Evolutionary conservation across 2,329 filamentous ascomycete genomes (phyloP).

Genomic region (Hymenoscyphus albidus): DNA sequence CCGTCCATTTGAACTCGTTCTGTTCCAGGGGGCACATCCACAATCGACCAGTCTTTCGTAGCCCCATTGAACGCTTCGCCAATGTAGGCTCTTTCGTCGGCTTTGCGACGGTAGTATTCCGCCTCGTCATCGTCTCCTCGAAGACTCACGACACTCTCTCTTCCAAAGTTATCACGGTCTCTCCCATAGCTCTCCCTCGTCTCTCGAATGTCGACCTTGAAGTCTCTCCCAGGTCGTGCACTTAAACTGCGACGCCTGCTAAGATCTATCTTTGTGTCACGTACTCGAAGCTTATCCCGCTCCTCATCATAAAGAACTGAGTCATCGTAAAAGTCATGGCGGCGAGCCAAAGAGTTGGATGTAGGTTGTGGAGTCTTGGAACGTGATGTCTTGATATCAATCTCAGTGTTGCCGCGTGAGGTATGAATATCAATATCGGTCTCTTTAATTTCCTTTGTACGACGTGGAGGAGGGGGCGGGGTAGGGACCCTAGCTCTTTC

Average conservation of each 20-base stretch:
- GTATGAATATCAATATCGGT: constrained; percentile 61
- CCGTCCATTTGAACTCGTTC: constrained; percentile 81
- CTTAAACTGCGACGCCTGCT: constrained; percentile 27
- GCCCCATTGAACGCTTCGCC: constrained; percentile 72
- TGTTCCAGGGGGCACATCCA: constrained; percentile 81
- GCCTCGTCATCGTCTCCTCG: constrained; percentile 45
- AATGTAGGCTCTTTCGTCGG: constrained; percentile 62
- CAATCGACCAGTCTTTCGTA: constrained; percentile 73
- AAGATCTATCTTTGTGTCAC: constrained; percentile 34
- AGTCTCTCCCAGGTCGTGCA: constrained; percentile 24
- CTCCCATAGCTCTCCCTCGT: background rate
- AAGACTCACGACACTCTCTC: constrained; percentile 5
- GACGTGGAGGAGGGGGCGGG: constrained; percentile 33
- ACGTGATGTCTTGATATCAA: constrained; percentile 45
- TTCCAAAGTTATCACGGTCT: background rate
- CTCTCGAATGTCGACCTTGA: constrained; percentile 27
- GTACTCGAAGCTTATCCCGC: constrained; percentile 33
- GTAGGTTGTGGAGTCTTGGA: constrained; percentile 23
- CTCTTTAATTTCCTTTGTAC: constrained; percentile 36
- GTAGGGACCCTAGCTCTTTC: constrained; percentile 26
- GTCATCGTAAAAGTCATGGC: constrained; percentile 55
- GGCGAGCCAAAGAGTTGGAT: constrained; percentile 22
- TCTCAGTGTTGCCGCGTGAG: constrained; percentile 51
- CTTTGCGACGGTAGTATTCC: constrained; percentile 63
- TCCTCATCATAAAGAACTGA: constrained; percentile 58